Conservation (phyloP, 768 basidiomycete genomes). For the Phanerochaete carnosa region DNA sequence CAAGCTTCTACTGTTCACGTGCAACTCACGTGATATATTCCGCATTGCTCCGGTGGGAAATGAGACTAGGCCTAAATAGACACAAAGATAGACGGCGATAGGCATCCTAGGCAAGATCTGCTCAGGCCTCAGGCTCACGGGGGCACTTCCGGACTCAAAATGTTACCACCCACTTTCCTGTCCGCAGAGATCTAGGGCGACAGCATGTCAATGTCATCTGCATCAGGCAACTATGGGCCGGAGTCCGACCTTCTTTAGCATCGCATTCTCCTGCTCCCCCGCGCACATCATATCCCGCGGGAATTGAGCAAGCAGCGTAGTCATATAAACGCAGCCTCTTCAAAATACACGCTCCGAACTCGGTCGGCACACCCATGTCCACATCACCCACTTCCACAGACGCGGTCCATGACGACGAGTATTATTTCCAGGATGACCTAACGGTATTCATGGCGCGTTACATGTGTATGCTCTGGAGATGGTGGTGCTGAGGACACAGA, state of each 20-base stretch:
- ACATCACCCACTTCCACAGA: neutral
- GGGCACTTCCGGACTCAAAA: neutral
- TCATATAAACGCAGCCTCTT: neutral
- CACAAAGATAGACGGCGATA: no score
- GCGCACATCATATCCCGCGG: neutral
- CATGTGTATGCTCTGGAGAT: neutral
- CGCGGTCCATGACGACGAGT: constrained; percentile 11
- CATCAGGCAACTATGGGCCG: neutral
- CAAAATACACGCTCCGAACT: no score
- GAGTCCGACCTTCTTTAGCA: no score
- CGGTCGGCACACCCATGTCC: neutral
- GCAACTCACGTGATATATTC: no score
- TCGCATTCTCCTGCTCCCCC: neutral
- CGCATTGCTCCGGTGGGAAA: no score
- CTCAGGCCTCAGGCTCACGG: no score
- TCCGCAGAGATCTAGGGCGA: neutral
- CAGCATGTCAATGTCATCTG: no score
- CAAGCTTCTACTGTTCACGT: neutral
- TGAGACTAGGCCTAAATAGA: no score
- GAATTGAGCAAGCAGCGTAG: no score
- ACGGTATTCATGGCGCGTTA: constrained; percentile 18
- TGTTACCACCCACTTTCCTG: neutral
- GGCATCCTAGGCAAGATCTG: neutral
- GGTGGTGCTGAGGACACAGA: neutral
- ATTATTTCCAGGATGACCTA: constrained; percentile 18